Percentiles rank a stretch among this genome's conserved stretches.
These are phyloP conservation scores for Solanum sitiens DNA, from an alignment of 257 asterid species.

Conservation along the genomic window DNA sequence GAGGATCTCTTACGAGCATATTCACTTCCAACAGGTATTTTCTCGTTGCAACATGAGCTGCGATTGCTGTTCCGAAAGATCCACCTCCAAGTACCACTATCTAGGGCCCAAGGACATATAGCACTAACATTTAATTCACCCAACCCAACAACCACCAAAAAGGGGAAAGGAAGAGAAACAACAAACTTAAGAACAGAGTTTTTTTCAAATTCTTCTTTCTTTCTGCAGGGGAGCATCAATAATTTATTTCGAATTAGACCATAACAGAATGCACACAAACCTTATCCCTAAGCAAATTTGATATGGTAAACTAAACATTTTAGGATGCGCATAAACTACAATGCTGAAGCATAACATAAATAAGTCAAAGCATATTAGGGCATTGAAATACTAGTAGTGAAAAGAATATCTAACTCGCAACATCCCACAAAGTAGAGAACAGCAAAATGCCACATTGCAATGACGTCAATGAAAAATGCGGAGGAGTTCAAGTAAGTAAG, in stretches of 20 bases:
- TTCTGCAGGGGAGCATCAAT: neutral
- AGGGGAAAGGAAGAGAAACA: neutral
- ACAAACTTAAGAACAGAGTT: neutral
- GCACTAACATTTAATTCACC: neutral
- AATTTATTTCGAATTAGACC: neutral
- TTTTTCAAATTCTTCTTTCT: neutral
- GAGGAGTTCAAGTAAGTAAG: neutral
- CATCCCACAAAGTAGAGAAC: neutral
- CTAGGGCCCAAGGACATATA: constrained; percentile 16
- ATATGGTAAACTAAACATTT: neutral
- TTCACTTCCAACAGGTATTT: constrained; percentile 59
- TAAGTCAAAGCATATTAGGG: neutral
- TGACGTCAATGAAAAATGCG: neutral
- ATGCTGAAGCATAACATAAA: neutral
- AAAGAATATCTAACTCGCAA: neutral
- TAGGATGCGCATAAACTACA: neutral
- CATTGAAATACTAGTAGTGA: neutral
- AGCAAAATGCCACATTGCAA: neutral
- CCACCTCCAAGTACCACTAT: constrained; percentile 97
- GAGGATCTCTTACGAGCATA: constrained; percentile 72
- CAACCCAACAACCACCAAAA: neutral
- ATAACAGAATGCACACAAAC: neutral
- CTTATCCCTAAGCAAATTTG: neutral
- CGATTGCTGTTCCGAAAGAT: constrained; percentile 95
- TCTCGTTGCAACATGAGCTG: constrained; percentile 77